phyloP scores from a whole-genome alignment of 2,329 filamentous ascomycete species.

The Pseudocercospora fijiensis region DNA sequence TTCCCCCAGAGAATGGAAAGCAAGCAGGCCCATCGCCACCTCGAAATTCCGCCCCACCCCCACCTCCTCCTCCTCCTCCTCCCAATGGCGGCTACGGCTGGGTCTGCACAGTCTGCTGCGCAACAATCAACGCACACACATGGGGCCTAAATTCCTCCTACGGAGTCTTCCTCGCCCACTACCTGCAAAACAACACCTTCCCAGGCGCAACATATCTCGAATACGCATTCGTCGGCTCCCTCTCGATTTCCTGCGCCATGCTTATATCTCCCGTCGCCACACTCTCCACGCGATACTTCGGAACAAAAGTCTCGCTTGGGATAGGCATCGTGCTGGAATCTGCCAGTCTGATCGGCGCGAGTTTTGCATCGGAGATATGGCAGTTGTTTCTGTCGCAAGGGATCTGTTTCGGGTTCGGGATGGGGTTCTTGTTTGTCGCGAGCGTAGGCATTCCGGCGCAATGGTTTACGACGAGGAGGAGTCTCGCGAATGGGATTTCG shows the following conservation, averaged over 20 bases:
- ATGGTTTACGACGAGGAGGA: constrained; percentile 69
- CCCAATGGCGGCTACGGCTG: constrained; percentile 61
- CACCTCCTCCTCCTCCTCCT: constrained; percentile 18
- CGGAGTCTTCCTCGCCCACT: constrained; percentile 75
- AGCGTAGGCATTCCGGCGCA: constrained; percentile 67
- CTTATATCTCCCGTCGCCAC: constrained; percentile 69
- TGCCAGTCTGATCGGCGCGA: constrained; percentile 65
- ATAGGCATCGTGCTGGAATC: constrained; percentile 65
- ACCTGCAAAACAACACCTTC: constrained; percentile 64
- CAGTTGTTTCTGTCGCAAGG: constrained; percentile 75
- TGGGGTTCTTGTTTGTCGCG: constrained; percentile 73
- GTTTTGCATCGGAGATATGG: constrained; percentile 68
- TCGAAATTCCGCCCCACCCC: constrained; percentile 2
- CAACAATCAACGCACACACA: constrained; percentile 49
- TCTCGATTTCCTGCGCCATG: constrained; percentile 66
- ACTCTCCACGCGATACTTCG: constrained; percentile 57
- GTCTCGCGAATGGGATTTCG: constrained; percentile 67
- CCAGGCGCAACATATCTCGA: constrained; percentile 62
- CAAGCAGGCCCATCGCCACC: background rate
- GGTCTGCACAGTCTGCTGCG: constrained; percentile 51
- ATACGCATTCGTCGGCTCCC: constrained; percentile 75
- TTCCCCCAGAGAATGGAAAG: background rate
- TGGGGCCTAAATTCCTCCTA: constrained; percentile 52
- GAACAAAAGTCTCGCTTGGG: constrained; percentile 64
- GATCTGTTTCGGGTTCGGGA: constrained; percentile 71